phyloP scores from a whole-genome alignment of 352 stramenopile species.

The Globisporangium solare region DNA sequence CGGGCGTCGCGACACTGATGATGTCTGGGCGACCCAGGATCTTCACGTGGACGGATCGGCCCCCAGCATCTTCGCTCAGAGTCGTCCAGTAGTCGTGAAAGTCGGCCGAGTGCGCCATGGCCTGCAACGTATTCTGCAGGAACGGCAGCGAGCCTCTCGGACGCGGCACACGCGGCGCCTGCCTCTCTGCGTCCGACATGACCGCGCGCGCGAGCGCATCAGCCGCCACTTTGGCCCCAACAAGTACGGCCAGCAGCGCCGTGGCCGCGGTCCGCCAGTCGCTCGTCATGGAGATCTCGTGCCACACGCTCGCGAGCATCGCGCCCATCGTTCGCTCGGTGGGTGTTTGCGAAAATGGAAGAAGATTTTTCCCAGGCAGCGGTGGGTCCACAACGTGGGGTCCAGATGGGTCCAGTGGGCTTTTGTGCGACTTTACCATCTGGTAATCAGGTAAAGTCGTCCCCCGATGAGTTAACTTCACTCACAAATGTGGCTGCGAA shows the following conservation, averaged over 20 bases:
- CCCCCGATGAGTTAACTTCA: too few species aligned
- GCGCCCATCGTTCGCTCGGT: too few species aligned
- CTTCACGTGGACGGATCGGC: constrained; percentile 27
- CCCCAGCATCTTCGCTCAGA: constrained; percentile 28
- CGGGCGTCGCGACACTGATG: constrained; percentile 38
- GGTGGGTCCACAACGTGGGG: too few species aligned
- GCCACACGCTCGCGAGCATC: too few species aligned
- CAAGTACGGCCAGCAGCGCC: neutral
- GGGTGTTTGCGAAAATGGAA: too few species aligned
- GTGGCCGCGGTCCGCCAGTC: neutral
- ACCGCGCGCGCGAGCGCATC: neutral
- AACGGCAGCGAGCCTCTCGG: constrained; percentile 27
- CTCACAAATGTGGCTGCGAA: too few species aligned
- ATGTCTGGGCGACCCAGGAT: constrained; percentile 36
- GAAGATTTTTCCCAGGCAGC: too few species aligned
- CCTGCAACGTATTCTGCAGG: constrained; percentile 37
- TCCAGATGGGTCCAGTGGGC: too few species aligned
- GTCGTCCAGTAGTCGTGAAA: constrained; percentile 44
- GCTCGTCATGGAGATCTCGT: neutral
- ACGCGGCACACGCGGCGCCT: constrained; percentile 6
- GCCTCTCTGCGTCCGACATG: constrained; percentile 2
- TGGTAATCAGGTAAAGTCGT: too few species aligned
- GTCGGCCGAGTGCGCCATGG: constrained; percentile 22
- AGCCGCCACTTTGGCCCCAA: neutral
- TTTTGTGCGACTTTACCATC: too few species aligned